Conservation (phyloP, 257 asterid species). For the Verbena officinalis region DNA sequence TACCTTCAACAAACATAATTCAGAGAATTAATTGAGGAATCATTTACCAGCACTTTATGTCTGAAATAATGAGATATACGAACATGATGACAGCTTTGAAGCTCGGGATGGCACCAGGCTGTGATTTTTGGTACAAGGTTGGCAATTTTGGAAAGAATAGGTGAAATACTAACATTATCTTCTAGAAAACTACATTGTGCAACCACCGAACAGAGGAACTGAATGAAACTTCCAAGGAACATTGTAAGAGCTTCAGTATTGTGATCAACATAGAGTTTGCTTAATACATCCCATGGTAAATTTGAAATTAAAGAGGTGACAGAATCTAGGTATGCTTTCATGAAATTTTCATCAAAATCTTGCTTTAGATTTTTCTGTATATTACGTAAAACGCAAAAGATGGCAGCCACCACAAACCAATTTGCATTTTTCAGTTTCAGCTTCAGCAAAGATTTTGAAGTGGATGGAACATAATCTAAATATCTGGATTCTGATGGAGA, state of each 20-base stretch:
- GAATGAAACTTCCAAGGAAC: slow-evolving; percentile 63
- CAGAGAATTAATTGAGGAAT: background rate
- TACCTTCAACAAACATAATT: slow-evolving; percentile 3
- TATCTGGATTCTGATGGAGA: slow-evolving; percentile 30
- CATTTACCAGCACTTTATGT: slow-evolving; percentile 82
- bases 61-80: slow-evolving; percentile 61
- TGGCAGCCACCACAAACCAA: slow-evolving; percentile 54
- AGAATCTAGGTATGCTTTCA: slow-evolving; percentile 47
- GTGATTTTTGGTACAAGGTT: slow-evolving; percentile 58
- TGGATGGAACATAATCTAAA: slow-evolving; percentile 32
- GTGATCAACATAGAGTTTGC: slow-evolving; percentile 31
- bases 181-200: slow-evolving; percentile 37
- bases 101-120: slow-evolving; percentile 51
- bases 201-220: slow-evolving; percentile 67
- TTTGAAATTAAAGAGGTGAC: slow-evolving; percentile 46
- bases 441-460: slow-evolving; percentile 38
- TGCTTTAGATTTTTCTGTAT: slow-evolving; percentile 60
- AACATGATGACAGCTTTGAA: slow-evolving; percentile 35
- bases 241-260: slow-evolving; percentile 29
- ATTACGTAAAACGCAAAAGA: slow-evolving; percentile 58
- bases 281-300: slow-evolving; percentile 54
- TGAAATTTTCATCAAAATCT: slow-evolving; percentile 41
- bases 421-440: slow-evolving; percentile 44
- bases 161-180: slow-evolving; percentile 35
- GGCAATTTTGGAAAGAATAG: slow-evolving; percentile 43